These are phyloP conservation scores for Penicillium sp. DNA, from an alignment of 2,329 filamentous ascomycete species.

Conservation along the genomic window DNA sequence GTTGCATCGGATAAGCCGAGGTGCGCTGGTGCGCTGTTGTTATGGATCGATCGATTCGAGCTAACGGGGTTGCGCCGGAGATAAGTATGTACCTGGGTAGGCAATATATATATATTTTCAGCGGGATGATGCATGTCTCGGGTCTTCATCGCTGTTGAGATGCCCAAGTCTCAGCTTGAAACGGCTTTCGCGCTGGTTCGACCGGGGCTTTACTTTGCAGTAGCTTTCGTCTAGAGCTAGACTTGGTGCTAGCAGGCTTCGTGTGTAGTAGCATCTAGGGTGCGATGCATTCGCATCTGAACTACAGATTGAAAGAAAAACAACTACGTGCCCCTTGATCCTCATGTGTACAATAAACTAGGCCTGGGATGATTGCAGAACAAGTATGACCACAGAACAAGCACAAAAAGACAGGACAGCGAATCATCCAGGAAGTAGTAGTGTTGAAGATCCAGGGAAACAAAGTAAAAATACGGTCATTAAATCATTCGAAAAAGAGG, in stretches of 20 bases:
- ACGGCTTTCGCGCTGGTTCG: not conserved
- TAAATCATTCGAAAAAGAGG: slow-evolving; percentile 21
- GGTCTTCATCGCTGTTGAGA: not conserved
- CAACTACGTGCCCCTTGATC: not conserved
- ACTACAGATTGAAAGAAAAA: not conserved
- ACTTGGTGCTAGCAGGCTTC: not conserved
- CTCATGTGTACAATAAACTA: not conserved
- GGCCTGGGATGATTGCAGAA: not conserved
- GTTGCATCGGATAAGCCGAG: not conserved
- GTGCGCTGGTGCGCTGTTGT: not conserved
- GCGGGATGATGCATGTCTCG: not conserved
- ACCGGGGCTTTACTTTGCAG: not conserved
- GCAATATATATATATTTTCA: not conserved
- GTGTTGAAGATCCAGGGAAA: slow-evolving; percentile 2
- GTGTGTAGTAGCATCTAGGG: not conserved
- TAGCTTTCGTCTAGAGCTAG: not conserved
- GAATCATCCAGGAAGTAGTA: not conserved
- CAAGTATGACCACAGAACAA: not conserved
- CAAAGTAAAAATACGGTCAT: slow-evolving; percentile 17
- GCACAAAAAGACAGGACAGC: not conserved
- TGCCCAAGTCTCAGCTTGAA: not conserved
- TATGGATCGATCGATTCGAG: not conserved
- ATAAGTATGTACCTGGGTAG: not conserved
- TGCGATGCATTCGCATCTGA: not conserved
- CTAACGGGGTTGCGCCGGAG: not conserved